These are phyloP conservation scores for Paraconiothyrium sp. DNA, from an alignment of 2,329 filamentous ascomycete genomes.

Conservation along the genomic window DNA sequence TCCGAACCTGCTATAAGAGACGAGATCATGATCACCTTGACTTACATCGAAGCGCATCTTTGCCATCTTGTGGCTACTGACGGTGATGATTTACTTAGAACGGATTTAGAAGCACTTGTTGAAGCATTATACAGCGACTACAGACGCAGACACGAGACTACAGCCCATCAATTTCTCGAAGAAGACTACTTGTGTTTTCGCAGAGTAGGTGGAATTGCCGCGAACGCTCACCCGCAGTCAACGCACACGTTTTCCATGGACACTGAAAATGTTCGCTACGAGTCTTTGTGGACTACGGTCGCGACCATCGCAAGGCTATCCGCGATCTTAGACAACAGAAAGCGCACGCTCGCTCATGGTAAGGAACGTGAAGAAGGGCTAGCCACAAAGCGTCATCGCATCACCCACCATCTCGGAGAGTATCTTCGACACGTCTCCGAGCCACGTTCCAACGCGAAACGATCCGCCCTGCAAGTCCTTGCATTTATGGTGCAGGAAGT, in stretches of 20 bases:
- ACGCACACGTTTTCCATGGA: constrained; percentile 48
- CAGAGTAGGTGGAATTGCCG: constrained; percentile 49
- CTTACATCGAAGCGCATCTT: constrained; percentile 63
- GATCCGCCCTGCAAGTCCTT: constrained; percentile 64
- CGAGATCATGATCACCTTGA: constrained; percentile 76
- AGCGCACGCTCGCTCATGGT: constrained; percentile 25
- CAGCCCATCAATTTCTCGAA: constrained; percentile 63
- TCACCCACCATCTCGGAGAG: constrained; percentile 50
- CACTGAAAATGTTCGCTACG: constrained; percentile 37
- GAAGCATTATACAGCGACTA: constrained; percentile 84
- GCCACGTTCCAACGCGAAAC: constrained; percentile 48
- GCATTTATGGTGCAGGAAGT: constrained; percentile 57
- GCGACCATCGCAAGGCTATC: constrained; percentile 52
- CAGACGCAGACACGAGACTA: constrained; percentile 69
- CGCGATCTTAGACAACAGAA: constrained; percentile 43
- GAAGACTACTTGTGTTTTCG: constrained; percentile 74
- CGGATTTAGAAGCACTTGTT: constrained; percentile 69
- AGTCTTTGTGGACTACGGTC: constrained; percentile 50
- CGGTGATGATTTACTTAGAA: constrained; percentile 38
- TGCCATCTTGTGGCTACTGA: constrained; percentile 38
- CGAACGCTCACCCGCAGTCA: constrained; percentile 36
- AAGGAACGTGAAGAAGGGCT: constrained; percentile 33
- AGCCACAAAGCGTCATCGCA: constrained; percentile 50
- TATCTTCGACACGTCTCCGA: constrained; percentile 51
- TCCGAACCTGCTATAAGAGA: constrained; percentile 70